phyloP scores from a whole-genome alignment of 805 yeast genomes.

The Yarrowia divulgata region DNA sequence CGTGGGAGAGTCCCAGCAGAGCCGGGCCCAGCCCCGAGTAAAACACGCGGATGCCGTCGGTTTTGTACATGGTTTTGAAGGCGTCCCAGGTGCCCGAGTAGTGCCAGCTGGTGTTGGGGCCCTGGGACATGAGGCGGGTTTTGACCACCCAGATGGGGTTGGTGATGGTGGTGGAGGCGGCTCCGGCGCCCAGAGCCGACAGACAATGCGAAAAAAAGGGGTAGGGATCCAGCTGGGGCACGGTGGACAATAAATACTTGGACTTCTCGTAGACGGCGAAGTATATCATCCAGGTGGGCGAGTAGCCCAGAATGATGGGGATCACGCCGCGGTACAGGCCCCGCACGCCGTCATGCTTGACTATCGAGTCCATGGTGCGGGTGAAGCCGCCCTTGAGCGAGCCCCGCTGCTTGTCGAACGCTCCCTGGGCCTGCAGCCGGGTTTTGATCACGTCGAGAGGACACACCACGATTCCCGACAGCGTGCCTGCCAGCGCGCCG shows the following conservation, averaged over 20 bases:
- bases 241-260: constrained; percentile 55
- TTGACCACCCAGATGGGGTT: constrained; percentile 99
- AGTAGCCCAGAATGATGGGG: constrained; percentile 92
- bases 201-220: constrained; percentile 54
- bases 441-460: constrained; percentile 97
- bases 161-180: constrained; percentile 79
- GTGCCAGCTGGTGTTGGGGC: constrained; percentile 51
- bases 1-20: constrained; percentile 86
- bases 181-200: constrained; percentile 87
- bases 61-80: constrained; percentile 72
- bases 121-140: constrained; percentile 83
- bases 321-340: constrained; percentile 91
- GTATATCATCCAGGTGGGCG: constrained; percentile 98
- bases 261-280: constrained; percentile 87
- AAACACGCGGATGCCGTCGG: constrained; percentile 82
- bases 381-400: constrained; percentile 45
- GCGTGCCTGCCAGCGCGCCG: constrained; percentile 93
- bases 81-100: constrained; percentile 87
- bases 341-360: constrained; percentile 75
- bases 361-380: constrained; percentile 70
- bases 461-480: constrained; percentile 89
- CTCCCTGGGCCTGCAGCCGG: constrained; percentile 89
- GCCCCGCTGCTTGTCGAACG: constrained; percentile 14
- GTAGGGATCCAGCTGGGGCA: constrained; percentile 47
- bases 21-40: constrained; percentile 93